Evolutionary conservation across 352 stramenopile genomes (phyloP).

Genomic region (Blastocystis sp.): DNA sequence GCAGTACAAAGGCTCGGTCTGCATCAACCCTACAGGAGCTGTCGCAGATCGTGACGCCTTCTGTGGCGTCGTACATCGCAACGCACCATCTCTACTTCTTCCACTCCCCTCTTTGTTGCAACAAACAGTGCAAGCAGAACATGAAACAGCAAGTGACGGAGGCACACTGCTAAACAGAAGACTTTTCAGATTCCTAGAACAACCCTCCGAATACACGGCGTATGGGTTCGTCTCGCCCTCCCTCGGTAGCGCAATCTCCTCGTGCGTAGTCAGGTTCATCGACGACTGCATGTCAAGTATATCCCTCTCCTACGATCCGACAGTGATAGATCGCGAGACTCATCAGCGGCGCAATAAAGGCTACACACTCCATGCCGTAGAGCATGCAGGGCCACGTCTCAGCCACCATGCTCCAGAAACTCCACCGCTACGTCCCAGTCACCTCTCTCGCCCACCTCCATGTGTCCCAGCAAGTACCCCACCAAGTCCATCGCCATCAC

Average conservation of each 20-base stretch:
- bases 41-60: not conserved
- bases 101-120: not conserved
- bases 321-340: conserved; percentile 26
- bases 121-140: not conserved
- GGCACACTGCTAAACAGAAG: not conserved
- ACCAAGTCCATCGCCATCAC: conserved; percentile 7
- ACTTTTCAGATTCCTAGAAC: not conserved
- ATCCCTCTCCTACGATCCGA: not conserved
- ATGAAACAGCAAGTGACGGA: not conserved
- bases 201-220: not conserved
- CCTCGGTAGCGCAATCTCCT: conserved; percentile 9
- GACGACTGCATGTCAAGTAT: not conserved
- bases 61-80: not conserved
- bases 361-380: not conserved
- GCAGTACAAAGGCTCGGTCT: conserved; percentile 6
- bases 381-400: conserved; percentile 15
- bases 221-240: not conserved
- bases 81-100: not conserved
- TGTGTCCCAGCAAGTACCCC: not conserved
- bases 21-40: not conserved
- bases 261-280: conserved; percentile 7
- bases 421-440: not conserved
- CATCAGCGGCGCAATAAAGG: not conserved
- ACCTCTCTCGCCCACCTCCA: not conserved
- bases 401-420: not conserved